Base-by-base conservation (phyloP, 2,329 filamentous ascomycete genomes). In the Nemania bipapillata region DNA sequence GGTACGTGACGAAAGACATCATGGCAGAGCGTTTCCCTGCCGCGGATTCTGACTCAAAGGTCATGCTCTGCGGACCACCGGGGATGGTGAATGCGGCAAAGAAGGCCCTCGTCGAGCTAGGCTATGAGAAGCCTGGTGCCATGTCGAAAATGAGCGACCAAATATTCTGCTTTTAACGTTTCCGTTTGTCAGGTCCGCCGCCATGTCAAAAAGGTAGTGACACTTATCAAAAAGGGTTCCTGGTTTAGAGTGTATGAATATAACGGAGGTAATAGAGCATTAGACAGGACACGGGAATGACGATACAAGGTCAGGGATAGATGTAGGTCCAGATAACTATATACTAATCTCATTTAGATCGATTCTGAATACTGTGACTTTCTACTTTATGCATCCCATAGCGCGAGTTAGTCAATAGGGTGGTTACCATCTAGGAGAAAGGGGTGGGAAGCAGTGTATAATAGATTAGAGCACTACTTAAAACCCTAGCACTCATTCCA, bases 11-110 rank as follows among this genome's bases (percentile, higher is more conserved):
- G 0, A 80, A 80, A 50, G 82, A 85, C 0, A 74, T 88, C 40
- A 83, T 90, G 73, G 74, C 78, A 57, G 80, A 86, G 66, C 80
- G 75, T 37, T 79, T 90, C 55, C 86, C 87, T 0, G 70, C 73
- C 0, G 77, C 86, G 0, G 79, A 78, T 0, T 52, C 74, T 0
- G 84, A 86, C 15, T 81, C 82, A 1, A 89, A 87, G 75, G 75
- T 88, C 7, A 80, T 89, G 80, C 77, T 90, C 1, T 90, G 88
- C 71, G 89, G 89, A 0, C 88, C 89, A 0, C 88, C 88, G 0
- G 84, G 83, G 0, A 87, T 90, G 86, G 79, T 90, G 1, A 84
- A 84, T 52, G 86, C 86, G 0, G 81, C 83, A 15, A 90, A 88
- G 79, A 85, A 83, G 73, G 79, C 78, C 7, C 74, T 88, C 68